Base-by-base conservation (phyloP, 345 rosid genomes). In the Brassica carinata region DNA sequence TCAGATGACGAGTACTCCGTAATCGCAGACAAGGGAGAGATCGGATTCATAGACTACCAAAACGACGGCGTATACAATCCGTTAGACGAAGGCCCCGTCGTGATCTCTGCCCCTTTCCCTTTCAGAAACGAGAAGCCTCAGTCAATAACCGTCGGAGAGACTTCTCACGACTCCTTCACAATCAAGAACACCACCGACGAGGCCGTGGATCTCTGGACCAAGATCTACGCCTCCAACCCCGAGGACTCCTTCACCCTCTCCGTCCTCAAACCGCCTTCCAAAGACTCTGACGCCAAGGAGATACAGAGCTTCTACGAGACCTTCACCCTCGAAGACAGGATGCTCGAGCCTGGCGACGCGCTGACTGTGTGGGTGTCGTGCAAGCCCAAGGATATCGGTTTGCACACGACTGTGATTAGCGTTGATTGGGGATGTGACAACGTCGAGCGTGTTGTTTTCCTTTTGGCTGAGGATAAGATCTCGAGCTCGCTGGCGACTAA, bases 381-480 rank as follows among this genome's bases (percentile, higher is more conserved):
- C 82, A 93, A 89, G 72, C 92, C 98, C 0, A 77, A 73, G 80
- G 90, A 70, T 40, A 85, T 95, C 7, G 98, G 99, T 29, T 78
- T 90, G 89, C 86, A 90, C 80, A 90, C 91, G 0, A 78, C 96
- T 17, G 85, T 85, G 6, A 86, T 95, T 68, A 85, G 88, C 72
- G 80, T 95, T 81, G 90, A 88, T 71, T 78, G 86, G 64, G 93
- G 83, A 1, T 62, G 55, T 76, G 92, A 87, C 23, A 80, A 71
- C 17, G 72, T 88, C 23, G 99, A 93, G 81, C 82, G 99, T 15
- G 88, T 88, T 66, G 87, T 77, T 58, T 88, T 89, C 80, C 85
- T 93, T 38, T 83, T 95, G 90, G 97, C 88, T 1, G 98, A 95
- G 83, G 94, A 95, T 68, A 89, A 82, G 65, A 86, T 91, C 62